phyloP scores from a whole-genome alignment of 192 early-diverging fungal species.

The Backusella sp. region DNA sequence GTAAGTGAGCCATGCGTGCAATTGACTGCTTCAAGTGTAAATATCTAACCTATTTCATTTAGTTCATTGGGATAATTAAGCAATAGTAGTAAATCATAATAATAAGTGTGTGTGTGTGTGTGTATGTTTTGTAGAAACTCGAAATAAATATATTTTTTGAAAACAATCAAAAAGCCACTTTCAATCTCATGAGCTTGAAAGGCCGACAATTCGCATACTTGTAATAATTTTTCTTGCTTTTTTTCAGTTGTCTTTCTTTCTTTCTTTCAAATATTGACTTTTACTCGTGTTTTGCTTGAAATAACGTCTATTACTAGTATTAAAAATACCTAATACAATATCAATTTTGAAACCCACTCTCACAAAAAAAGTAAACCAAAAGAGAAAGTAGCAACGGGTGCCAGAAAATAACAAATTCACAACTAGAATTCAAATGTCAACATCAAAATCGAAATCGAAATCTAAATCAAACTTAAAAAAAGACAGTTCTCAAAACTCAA shows the following conservation, averaged over 20 bases:
- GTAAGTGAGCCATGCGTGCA: too few relatives aligned
- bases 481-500: not conserved
- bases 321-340: too few relatives aligned
- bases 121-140: not conserved
- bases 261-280: not conserved
- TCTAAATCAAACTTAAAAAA: not conserved
- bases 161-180: not conserved
- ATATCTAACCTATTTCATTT: not conserved
- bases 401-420: too few relatives aligned
- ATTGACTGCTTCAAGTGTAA: not conserved
- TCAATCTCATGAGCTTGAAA: not conserved
- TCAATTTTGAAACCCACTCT: too few relatives aligned
- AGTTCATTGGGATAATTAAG: slow-evolving; percentile 28
- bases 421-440: too few relatives aligned
- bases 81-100: not conserved
- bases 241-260: too few relatives aligned
- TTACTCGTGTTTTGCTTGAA: too few relatives aligned
- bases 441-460: not conserved
- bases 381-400: not conserved
- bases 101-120: not conserved
- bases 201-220: not conserved
- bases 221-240: too few relatives aligned
- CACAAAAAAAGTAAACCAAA: not conserved
- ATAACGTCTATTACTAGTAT: too few relatives aligned
- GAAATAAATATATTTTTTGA: not conserved